These are phyloP conservation scores for Fusarium liriodendri DNA, from an alignment of 2,329 filamentous ascomycete species.

Conservation along the genomic window DNA sequence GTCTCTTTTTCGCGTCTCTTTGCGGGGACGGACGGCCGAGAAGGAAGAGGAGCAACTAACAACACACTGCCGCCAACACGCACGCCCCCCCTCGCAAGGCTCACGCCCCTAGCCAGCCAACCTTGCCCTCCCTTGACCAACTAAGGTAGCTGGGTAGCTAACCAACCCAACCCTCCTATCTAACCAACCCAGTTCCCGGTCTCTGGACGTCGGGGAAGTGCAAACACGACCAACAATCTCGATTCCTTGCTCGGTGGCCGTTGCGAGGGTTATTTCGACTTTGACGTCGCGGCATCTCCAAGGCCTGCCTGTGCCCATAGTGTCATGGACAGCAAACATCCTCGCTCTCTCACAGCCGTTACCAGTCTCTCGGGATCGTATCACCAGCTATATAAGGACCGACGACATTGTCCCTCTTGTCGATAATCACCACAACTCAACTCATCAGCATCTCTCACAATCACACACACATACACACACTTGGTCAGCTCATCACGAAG, in stretches of 20 bases:
- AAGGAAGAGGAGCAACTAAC: conserved; percentile 38
- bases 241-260: conserved; percentile 35
- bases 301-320: conserved; percentile 41
- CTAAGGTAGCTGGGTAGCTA: conserved; percentile 34
- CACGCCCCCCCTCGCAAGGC: conserved; percentile 39
- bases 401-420: conserved; percentile 27
- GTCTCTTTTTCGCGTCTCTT: conserved; percentile 18
- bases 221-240: conserved; percentile 42
- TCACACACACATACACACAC: background rate
- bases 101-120: conserved; percentile 36
- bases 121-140: conserved; percentile 30
- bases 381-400: conserved; percentile 45
- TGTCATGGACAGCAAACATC: conserved; percentile 44
- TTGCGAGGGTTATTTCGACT: conserved; percentile 44
- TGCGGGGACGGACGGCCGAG: conserved; percentile 31
- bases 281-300: conserved; percentile 40
- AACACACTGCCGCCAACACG: conserved; percentile 39
- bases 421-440: conserved; percentile 33
- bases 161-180: conserved; percentile 43
- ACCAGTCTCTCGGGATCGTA: conserved; percentile 41
- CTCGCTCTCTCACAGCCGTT: conserved; percentile 37
- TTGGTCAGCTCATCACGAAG: background rate
- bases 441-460: conserved; percentile 25
- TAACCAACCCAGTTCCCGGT: conserved; percentile 39
- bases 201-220: conserved; percentile 34